These are phyloP conservation scores for Populus hybrid DNA, from an alignment of 441 rosid genomes.

Conservation along the genomic window DNA sequence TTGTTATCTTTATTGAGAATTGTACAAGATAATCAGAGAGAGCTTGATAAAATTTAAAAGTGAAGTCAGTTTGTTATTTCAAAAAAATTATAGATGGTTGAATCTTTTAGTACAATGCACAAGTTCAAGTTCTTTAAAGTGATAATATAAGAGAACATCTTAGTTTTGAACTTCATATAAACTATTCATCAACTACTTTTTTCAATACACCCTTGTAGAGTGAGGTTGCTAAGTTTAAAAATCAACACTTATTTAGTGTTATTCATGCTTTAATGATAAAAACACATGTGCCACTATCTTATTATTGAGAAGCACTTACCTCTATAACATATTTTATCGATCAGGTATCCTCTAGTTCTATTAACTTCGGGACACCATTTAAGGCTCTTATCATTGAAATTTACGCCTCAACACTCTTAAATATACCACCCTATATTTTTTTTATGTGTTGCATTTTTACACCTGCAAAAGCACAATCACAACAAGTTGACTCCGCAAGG, in stretches of 20 bases:
- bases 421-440: neutral
- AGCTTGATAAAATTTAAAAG: conserved; percentile 4
- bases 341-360: neutral
- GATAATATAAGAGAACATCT: neutral
- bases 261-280: neutral
- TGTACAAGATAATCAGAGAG: neutral
- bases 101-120: neutral
- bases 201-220: neutral
- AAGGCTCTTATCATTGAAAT: neutral
- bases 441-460: conserved; percentile 1
- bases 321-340: neutral
- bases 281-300: neutral
- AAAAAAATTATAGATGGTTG: neutral
- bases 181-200: neutral
- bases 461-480: neutral
- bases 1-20: conserved; percentile 10
- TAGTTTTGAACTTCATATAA: neutral
- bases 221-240: neutral
- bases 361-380: neutral
- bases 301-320: neutral
- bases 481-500: neutral
- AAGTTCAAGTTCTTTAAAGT: neutral
- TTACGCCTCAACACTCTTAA: neutral
- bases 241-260: neutral
- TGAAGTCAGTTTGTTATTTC: neutral